Base-by-base conservation (phyloP, 176 grass and related monocot species). In the Thinopyrum elongatum region DNA sequence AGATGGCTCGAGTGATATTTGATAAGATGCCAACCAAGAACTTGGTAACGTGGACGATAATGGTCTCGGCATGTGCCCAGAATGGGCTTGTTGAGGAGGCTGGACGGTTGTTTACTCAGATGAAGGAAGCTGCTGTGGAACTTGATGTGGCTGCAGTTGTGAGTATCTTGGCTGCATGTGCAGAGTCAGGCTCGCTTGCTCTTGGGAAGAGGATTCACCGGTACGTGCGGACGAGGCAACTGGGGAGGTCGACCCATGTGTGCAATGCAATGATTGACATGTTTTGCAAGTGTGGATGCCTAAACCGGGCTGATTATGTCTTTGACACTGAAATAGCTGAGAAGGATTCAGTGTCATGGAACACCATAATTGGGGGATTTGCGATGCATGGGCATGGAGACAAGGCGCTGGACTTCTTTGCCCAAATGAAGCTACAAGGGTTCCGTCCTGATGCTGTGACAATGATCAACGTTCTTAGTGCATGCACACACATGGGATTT, bases 231-330 rank as follows among this genome's bases (percentile, higher is more conserved):
- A 82, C 68, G 14, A 90, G 79, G 58, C 89, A 93, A 29, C 44
- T 93, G 4, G 84, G 67, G 10, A 77, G 41, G 73, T 87, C 41
- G 14, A 90, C 87, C 31, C 67, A 28, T 41, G 91, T 90, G 49
- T 93, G 84, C 87, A 96, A 96, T 93, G 89, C 94, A 21, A 83
- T 96, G 79, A 87, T 93, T 33, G 94, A 91, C 88, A 93, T 96
- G 94, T 96, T 90, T 49, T 86, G 81, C 35, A 96, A 96, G 63
- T 97, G 94, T 29, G 92, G 90, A 4, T 97, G 92, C 16, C n/a
- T 94, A 61, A 79, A 90, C 65, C 62, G 67, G 62, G 91, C 94
- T 6, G 90, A 87, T 42, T 84, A 83, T 64, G 58, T 97, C 9
- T 97, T 97, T 69, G 82, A 97, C 62, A 91, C 8, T 83, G 94